Base-by-base conservation (phyloP, 768 basidiomycete species). In the Pseudohyphozyma bogoriensis region DNA sequence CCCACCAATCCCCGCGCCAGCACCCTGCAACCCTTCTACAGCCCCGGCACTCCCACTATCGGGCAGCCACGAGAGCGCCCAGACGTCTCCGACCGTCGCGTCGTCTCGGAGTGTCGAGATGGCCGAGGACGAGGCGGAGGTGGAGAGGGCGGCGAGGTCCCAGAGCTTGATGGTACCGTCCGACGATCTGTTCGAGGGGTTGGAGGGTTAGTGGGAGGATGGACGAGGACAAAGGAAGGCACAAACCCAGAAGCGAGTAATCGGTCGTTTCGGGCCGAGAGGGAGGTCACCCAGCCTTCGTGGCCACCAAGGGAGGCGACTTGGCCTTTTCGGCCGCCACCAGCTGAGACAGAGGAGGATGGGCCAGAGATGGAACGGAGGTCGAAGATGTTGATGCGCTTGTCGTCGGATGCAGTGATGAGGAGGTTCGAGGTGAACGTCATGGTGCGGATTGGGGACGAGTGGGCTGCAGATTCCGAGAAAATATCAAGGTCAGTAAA, bases 131-230 rank as follows among this genome's bases (percentile, higher is more conserved):
- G 61, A 58, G 3, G 58, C 37, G 1, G 60, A 51, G n/a, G 58
- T 29, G 1, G 57, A 59, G 5, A 59, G 60, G 3, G 58, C 37
- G 1, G 60, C 46, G 32, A 68, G 54, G 51, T 68, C 67, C 22
- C 55, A 68, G 26, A 68, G 56, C 53, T 68, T 68, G 64, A 68
- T 65, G 35, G 63, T 65, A 7, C 67, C 64, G 56, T 64, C 63
- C 1, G 61, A 56, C 1, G 64, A 65, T 11, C 66, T 65, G 55
- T 1, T 10, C 4, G 47, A 3, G 6, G 29, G 6, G 29, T 11
- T 18, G 47, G 3, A 26, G 10, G 18, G 18, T 10, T 13, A 46
- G n/a, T 37, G 32, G 44, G 12, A 35, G 32, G 26, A 28, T 15
- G 11, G 24, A 8, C 10, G 37, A 53, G n/a, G 55, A 26, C 24